Evolutionary conservation across 805 yeast species (phyloP).

Genomic region (Cephaloascus fragrans): DNA sequence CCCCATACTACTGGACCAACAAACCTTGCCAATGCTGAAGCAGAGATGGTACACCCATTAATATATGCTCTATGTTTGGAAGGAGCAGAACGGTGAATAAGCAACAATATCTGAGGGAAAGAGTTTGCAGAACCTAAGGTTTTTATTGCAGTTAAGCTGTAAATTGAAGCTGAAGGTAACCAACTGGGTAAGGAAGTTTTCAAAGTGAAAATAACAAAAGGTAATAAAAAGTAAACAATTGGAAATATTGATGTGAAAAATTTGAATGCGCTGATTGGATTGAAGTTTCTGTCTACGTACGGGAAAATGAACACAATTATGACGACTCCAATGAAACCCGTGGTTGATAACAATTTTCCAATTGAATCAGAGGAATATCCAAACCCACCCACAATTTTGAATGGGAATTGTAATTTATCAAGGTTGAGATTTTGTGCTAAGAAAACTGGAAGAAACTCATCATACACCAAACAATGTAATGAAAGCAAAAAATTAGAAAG

Average conservation of each 20-base stretch:
- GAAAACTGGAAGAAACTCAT: conserved; percentile 47
- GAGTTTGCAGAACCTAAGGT: conserved; percentile 35
- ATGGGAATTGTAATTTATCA: conserved; percentile 32
- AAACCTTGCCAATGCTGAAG: conserved; percentile 45
- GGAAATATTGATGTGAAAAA: conserved; percentile 31
- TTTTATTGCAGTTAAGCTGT: conserved; percentile 19
- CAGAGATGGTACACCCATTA: conserved; percentile 47
- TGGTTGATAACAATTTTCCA: conserved; percentile 39
- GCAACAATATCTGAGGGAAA: conserved; percentile 41
- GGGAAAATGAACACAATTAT: conserved; percentile 44
- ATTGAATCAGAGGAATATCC: conserved; percentile 35
- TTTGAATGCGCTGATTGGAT: conserved; percentile 34
- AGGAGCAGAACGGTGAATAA: conserved; percentile 45
- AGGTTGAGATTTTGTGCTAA: conserved; percentile 24
- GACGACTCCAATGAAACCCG: conserved; percentile 45
- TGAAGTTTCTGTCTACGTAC: conserved; percentile 34
- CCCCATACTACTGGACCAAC: conserved; percentile 54
- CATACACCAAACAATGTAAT: conserved; percentile 38
- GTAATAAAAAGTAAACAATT: conserved; percentile 31
- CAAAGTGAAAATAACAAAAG: conserved; percentile 36
- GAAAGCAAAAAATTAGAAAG: conserved; percentile 29
- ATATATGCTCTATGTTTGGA: conserved; percentile 47
- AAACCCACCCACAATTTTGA: conserved; percentile 41
- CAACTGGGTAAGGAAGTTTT: conserved; percentile 15
- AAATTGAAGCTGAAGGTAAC: conserved; percentile 14